phyloP scores from a whole-genome alignment of 2,329 filamentous ascomycete species.

The Proliferodiscus dingleyae region DNA sequence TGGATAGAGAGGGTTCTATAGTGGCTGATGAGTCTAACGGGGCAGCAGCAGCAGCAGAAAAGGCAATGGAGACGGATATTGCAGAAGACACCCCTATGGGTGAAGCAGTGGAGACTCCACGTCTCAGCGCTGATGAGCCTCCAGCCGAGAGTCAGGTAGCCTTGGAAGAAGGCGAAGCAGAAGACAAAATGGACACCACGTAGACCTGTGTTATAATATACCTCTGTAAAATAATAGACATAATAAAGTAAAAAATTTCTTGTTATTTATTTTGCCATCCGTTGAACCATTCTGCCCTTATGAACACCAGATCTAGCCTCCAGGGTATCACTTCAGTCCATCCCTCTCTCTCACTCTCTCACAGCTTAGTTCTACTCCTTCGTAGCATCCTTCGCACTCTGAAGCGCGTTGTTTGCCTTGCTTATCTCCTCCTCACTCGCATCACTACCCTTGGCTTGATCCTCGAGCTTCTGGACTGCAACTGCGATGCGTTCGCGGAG shows the following conservation, averaged over 20 bases:
- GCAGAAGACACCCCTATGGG: constrained; percentile 27
- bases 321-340: constrained; percentile 8
- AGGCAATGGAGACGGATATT: constrained; percentile 33
- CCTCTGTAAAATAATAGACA: constrained; percentile 16
- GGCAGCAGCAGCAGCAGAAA: too few relatives aligned
- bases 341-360: neutral
- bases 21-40: constrained; percentile 54
- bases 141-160: constrained; percentile 14
- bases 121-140: constrained; percentile 46
- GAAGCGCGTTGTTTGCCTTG: constrained; percentile 48
- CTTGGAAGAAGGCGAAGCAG: constrained; percentile 34
- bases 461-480: constrained; percentile 68
- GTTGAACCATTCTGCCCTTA: neutral
- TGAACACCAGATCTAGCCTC: constrained; percentile 4
- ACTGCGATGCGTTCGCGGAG: constrained; percentile 67
- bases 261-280: constrained; percentile 11
- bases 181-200: constrained; percentile 64
- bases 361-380: constrained; percentile 2
- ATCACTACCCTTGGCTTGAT: constrained; percentile 64
- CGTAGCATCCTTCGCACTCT: constrained; percentile 39
- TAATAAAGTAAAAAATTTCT: constrained; percentile 20
- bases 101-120: constrained; percentile 37
- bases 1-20: constrained; percentile 24
- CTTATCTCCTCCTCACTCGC: constrained; percentile 40
- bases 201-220: constrained; percentile 29